Base-by-base conservation (phyloP, 192 early-diverging fungal genomes). In the Umbelopsis isabellina region DNA sequence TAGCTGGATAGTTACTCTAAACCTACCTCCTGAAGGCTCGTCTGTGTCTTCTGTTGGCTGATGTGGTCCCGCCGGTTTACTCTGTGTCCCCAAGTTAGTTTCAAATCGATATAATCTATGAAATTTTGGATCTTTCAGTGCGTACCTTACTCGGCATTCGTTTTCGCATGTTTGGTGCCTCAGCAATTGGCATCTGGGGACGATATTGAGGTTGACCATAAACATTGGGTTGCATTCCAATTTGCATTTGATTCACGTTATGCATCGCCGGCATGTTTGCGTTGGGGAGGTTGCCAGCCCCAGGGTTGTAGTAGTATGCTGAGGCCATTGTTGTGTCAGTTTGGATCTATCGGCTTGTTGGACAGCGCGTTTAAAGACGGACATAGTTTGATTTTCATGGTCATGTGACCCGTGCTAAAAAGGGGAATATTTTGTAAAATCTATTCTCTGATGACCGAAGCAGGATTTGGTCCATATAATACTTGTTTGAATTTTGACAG, bases 1-100 rank as follows among this genome's bases (percentile, higher is more conserved):
- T 20, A 37, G 18, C 45, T 10, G n/a, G 21, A 46, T 15, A 1
- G 16, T 4, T 41, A 66, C 22, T 11, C 9, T 23, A 44, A 25
- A 12, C 22, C 68, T 76, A 83, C 82, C 82, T 37, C 86, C 86
- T 2, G 86, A 87, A 27, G 84, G 82, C 35, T 87, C 86, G 52
- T 87, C 84, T n/a, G 70, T 75, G 46, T 85, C 86, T 47, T 87
- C 83, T n/a, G 18, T 61, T 35, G 25, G 55, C 4, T 25, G 55
- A 13, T 61, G 55, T 16, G 55, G 55, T 25, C 55, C 55, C 27
- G 55, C 27, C 2, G 55, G 55, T 18, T 61, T 61, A 16, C 55
- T 61, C 55, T 61, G n/a, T 61, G 27, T 0, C 3, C 18, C 3
- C 18, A 18, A 4, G 3, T 49, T 3, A 49, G 48, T 6, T 15